Evolutionary conservation across 768 basidiomycete species (phyloP), one percentile per base, ranked within the genome.

Genomic region (Sarcomyxa edulis): DNA sequence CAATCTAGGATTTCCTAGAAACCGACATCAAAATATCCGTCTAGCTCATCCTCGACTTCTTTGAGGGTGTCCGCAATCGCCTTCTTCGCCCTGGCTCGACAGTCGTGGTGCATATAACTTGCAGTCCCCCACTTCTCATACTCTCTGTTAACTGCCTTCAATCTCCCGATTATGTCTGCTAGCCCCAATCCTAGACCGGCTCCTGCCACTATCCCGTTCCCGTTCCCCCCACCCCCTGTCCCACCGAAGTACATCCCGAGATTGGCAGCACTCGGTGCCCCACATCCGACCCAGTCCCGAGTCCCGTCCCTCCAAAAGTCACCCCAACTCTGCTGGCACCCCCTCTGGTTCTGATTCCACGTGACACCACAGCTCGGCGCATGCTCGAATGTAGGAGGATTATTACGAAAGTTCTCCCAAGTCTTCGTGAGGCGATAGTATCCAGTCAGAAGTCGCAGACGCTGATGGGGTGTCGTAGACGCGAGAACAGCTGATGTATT

Each of bases 281-380:
- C n/a, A n/a, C n/a, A n/a, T n/a, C n/a, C n/a, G n/a, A n/a, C n/a
- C n/a, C n/a, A n/a, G 31, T 72, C 65, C 49, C 68, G 69, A 19
- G 78, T 76, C 57, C 81, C 83, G 48, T 85, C 83, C 57, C 81
- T 82, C 84, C 84, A 87, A 53, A 85, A 87, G 37, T 85, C 84
- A 8, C 74, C 53, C 83, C 84, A 87, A 39, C 76, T 76, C 55
- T 83, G 81, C 16, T 69, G 74, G 47, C 84, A 87, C 14, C 76
- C 72, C 40, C 80, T 77, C 48, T 82, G 81, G 50, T 83, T 78
- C 80, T 81, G 80, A 48, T 83, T 78, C 81, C 82, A 86, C 7
- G 76, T 78, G 11, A 78, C 71, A 28, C 71, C 74, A 48, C 84
- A 85, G 3, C 73, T 60, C 6, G 72, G 55, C 2, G 78, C 70